These are phyloP conservation scores for Aphanoascus verrucosus DNA, from an alignment of 2,329 filamentous ascomycete species.

Conservation along the genomic window DNA sequence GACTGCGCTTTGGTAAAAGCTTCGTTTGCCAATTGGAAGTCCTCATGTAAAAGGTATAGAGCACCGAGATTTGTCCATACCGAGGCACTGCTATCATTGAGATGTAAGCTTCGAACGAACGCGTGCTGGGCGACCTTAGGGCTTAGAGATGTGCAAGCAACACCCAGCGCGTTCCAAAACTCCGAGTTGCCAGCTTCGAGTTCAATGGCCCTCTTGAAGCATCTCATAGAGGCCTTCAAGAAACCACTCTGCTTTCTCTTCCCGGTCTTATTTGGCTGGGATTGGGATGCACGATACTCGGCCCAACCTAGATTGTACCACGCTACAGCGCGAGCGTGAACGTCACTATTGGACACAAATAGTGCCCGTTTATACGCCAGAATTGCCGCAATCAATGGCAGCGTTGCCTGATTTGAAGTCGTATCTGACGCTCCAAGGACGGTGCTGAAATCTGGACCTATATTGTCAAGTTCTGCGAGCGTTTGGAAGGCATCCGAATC, in stretches of 20 bases:
- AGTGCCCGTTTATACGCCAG: conserved; percentile 82
- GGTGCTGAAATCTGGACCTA: conserved; percentile 37
- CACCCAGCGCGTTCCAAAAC: conserved; percentile 93
- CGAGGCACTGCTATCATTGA: conserved; percentile 77
- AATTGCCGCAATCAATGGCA: conserved; percentile 60
- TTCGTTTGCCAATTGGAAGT: conserved; percentile 75
- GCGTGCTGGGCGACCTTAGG: conserved; percentile 85
- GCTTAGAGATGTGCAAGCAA: conserved; percentile 77
- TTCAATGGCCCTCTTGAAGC: conserved; percentile 93
- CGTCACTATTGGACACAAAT: conserved; percentile 57
- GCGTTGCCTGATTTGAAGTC: conserved; percentile 32
- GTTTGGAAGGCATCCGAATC: conserved; percentile 46
- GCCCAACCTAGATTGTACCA: conserved; percentile 97
- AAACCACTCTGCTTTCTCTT: conserved; percentile 50
- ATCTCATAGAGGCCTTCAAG: conserved; percentile 69
- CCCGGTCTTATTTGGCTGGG: conserved; percentile 34
- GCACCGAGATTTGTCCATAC: conserved; percentile 87
- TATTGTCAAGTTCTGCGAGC: conserved; percentile 59
- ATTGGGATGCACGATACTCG: conserved; percentile 69
- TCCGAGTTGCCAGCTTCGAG: conserved; percentile 87
- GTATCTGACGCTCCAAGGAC: conserved; percentile 26
- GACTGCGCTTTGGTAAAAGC: conserved; percentile 87
- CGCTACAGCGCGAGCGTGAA: conserved; percentile 84
- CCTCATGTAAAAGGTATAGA: conserved; percentile 73
- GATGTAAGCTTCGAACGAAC: conserved; percentile 80